Evolutionary conservation across 2,329 filamentous ascomycete species (phyloP), one percentile per base, ranked within the genome.

Genomic region (Diplodia corticola): DNA sequence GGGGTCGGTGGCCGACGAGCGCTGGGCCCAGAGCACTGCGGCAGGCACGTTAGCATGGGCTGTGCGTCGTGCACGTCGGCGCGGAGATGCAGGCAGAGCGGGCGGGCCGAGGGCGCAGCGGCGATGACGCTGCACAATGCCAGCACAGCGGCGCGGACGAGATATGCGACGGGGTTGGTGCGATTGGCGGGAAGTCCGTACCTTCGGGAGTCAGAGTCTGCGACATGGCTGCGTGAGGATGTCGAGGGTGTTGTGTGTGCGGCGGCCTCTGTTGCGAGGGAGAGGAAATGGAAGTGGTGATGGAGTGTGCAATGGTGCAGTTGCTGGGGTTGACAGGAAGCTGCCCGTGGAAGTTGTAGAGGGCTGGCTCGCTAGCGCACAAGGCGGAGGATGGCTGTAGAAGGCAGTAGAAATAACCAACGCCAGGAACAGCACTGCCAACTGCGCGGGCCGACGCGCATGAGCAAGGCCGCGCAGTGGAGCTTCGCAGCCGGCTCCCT

Each of bases 11-110:
- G 80, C 83, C 76, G 89, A 95, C 54, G 94, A 98, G 85, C 95
- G 93, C 85, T 99, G 95, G 71, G 95, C 94, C 95, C 95, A 99
- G 81, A 93, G 91, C 74, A 99, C 95, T 67, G 50, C 33, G 30
- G n/a, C 55, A 37, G 28, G 35, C 22, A 33, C 20, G 69, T 77
- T 69, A 77, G 73, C 48, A 57, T 44, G 24, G 35, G 49, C 12
- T 51, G 40, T 61, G 26, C 37, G 55, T 48, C 35, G 26, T 28
- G 20, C 48, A 35, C 30, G 2, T 73, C 93, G 87, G 61, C 93
- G 92, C 74, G 87, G 86, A 82, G 99, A 92, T 92, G 91, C 86
- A 98, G 99, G 85, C 93, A 95, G 79, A 89, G 86, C 66, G 91
- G 78, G 64, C 97, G 93, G 71, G 84, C 84, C 73, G 80, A 83